These are phyloP conservation scores for Ambrosia hybrid DNA, from an alignment of 140 eudicot genomes.

Conservation along the genomic window DNA sequence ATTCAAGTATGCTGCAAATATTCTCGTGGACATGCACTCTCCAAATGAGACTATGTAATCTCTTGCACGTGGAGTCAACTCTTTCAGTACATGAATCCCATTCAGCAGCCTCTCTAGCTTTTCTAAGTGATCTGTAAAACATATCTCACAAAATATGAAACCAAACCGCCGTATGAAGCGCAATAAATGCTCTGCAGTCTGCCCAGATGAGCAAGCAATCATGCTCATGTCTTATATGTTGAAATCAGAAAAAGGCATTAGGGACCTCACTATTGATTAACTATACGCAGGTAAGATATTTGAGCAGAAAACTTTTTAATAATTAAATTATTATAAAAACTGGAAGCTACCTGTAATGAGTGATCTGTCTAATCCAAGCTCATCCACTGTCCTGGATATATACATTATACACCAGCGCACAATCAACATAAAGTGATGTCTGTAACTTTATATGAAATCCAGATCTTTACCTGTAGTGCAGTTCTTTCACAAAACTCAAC, in stretches of 20 bases:
- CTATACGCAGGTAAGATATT: neutral
- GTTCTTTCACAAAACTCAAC: conserved; percentile 8
- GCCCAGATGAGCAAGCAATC: neutral
- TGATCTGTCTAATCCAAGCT: conserved; percentile 71
- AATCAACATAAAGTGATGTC: conserved; percentile 10
- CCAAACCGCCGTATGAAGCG: neutral
- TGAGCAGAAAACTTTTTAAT: neutral
- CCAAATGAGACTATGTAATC: conserved; percentile 91
- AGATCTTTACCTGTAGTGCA: neutral
- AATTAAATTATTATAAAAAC: neutral
- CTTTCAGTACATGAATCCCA: conserved; percentile 88
- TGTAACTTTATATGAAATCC: neutral
- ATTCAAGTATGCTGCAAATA: conserved; percentile 82
- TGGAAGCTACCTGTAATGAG: conserved; percentile 44
- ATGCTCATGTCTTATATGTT: neutral
- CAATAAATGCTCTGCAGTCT: neutral
- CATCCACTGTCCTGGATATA: conserved; percentile 62
- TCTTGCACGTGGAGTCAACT: conserved; percentile 78
- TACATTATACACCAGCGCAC: neutral
- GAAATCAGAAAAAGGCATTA: neutral
- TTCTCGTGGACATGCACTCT: conserved; percentile 92
- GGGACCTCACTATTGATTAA: neutral
- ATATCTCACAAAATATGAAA: neutral
- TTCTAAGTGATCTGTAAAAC: conserved; percentile 64
- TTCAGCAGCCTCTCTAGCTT: conserved; percentile 81